Base-by-base conservation (phyloP, 1,284 basidiomycete genomes). In the Chalciporus sp. region DNA sequence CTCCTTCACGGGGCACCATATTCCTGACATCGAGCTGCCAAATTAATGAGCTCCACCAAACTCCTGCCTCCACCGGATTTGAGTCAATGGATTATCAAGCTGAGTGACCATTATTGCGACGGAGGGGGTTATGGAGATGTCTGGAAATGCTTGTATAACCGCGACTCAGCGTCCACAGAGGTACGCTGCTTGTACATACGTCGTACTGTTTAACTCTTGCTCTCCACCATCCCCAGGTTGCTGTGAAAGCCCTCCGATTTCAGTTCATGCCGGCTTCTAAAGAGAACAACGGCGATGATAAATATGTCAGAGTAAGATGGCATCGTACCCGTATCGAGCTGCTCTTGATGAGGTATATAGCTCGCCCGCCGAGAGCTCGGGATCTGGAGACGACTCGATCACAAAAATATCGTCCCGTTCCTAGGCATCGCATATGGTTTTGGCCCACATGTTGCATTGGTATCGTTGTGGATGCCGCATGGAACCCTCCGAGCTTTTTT, bases 331-430 rank as follows among this genome's bases (percentile, higher is more conserved):
- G 31, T 44, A 11, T 31, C 29, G 10, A 17, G 39, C 9, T 43
- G 39, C 6, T 27, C 39, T 16, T 26, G 31, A 12, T 37, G 40
- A 0, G 33, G 53, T 17, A 26, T 53, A 10, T 31, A 57, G 44
- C 35, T 50, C 28, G 48, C 52, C 28, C 59, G 55, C 40, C 49
- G 61, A 17, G 52, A 65, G 28, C 55, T 62, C 12, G 59, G 61
- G 17, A 61, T 62, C 26, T 65, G 58, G 63, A 49, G 50, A n/a
- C 49, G 63, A 27, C 48, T 65, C 11, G 42, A 53, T 31, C 61
- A 65, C 20, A 58, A 52, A 12, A 62, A 63, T n/a, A 42, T 62
- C 2, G 55, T 62, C 19, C 61, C 63, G 2, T 65, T 62, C 42
- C 48, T 62, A 14, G 61, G 61, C 10, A 51, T 61, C 40, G 55